Conservation (phyloP, 1,284 basidiomycete genomes). For the Tilletia indica region DNA sequence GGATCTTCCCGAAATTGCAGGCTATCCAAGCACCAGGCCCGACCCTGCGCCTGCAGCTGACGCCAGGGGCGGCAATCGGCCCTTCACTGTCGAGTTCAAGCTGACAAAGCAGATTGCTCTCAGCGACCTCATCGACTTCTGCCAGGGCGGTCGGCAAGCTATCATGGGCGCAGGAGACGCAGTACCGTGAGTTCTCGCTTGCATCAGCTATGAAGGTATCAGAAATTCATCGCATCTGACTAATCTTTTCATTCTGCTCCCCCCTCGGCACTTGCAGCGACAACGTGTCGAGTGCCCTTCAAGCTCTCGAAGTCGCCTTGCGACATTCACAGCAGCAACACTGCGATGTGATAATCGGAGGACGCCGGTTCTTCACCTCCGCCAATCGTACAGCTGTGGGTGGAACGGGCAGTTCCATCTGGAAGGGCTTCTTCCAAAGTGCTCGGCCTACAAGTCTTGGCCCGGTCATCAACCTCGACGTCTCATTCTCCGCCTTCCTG, state of each 20-base stretch:
- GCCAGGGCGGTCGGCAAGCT: constrained; percentile 28
- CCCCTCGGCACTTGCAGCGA: neutral
- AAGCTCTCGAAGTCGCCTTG: constrained; percentile 33
- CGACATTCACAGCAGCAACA: constrained; percentile 20
- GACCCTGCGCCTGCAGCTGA: neutral
- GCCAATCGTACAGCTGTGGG: constrained; percentile 32
- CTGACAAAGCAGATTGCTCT: constrained; percentile 29
- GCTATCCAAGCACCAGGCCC: constrained; percentile 22
- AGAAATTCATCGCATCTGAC: too few species aligned
- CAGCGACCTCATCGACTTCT: constrained; percentile 25
- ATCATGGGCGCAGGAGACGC: constrained; percentile 32
- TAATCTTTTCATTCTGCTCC: constrained; percentile 10
- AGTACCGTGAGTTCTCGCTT: constrained; percentile 6
- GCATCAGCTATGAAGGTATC: too few species aligned
- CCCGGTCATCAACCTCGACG: constrained; percentile 45
- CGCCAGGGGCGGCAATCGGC: constrained; percentile 20
- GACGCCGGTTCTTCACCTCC: constrained; percentile 39
- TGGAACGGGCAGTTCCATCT: constrained; percentile 25
- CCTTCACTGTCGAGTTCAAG: constrained; percentile 30
- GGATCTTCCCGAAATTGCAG: constrained; percentile 22
- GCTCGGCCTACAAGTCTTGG: constrained; percentile 37
- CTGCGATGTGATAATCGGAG: constrained; percentile 20
- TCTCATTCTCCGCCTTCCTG: constrained; percentile 39
- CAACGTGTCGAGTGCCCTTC: constrained; percentile 22
- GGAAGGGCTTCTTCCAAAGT: constrained; percentile 40